phyloP scores from a whole-genome alignment of 164 flowering plant species.

The Vitis amurensis region DNA sequence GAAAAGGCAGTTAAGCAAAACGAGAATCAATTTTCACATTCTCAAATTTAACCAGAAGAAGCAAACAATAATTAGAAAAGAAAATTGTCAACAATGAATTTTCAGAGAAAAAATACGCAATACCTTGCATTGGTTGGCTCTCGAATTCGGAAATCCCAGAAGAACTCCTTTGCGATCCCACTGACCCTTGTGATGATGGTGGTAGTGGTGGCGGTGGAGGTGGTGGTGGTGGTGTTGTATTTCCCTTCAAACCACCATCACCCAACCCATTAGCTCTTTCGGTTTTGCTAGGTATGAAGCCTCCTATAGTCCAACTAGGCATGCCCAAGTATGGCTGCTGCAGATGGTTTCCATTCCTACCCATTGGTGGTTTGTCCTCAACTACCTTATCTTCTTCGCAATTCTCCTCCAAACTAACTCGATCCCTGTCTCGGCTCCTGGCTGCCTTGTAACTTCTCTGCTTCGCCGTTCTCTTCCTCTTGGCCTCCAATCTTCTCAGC shows the following conservation, averaged over 20 bases:
- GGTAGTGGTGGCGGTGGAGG: neutral
- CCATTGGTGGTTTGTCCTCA: neutral
- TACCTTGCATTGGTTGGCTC: slow-evolving; percentile 43
- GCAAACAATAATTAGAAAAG: neutral
- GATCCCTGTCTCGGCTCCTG: slow-evolving; percentile 6
- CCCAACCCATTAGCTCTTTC: neutral
- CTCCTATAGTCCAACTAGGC: slow-evolving; percentile 5
- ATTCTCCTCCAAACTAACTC: slow-evolving; percentile 1
- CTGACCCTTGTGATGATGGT: slow-evolving; percentile 30
- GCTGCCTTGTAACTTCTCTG: slow-evolving; percentile 23
- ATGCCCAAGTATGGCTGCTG: neutral
- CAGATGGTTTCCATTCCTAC: neutral
- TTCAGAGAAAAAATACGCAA: neutral
- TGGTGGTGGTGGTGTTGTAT: neutral
- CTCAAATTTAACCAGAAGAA: neutral
- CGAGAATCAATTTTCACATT: too few species aligned
- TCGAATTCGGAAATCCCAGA: slow-evolving; percentile 56
- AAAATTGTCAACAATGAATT: neutral
- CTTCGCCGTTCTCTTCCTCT: slow-evolving; percentile 51
- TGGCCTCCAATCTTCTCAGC: slow-evolving; percentile 44
- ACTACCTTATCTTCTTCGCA: slow-evolving; percentile 13
- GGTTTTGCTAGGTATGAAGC: neutral
- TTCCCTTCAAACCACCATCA: neutral
- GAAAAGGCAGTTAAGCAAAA: too few species aligned
- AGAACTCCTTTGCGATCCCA: slow-evolving; percentile 52